These are phyloP conservation scores for Heracleum sosnowskyi DNA, from an alignment of 129 eudicot species.

Conservation along the genomic window DNA sequence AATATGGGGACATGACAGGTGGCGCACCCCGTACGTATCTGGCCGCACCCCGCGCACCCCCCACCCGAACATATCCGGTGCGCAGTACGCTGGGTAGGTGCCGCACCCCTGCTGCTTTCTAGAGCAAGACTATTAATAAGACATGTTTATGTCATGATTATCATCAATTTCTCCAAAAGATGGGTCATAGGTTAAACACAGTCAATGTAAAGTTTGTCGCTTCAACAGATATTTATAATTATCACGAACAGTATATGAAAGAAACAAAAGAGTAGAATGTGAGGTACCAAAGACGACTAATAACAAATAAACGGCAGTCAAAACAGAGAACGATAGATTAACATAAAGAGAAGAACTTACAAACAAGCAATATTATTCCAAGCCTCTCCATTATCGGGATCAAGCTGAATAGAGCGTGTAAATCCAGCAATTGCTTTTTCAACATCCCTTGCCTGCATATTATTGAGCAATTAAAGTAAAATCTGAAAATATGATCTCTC, in stretches of 20 bases:
- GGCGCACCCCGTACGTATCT: too few species aligned
- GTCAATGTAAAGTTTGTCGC: not conserved
- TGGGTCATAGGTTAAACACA: not conserved
- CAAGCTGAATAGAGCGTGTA: conserved; percentile 84
- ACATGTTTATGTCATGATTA: not conserved
- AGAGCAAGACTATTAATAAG: not conserved
- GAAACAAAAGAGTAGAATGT: not conserved
- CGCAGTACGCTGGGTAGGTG: too few species aligned
- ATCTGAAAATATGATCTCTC: not conserved
- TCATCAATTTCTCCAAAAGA: not conserved
- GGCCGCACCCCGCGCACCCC: too few species aligned
- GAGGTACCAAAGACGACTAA: not conserved
- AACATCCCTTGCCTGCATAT: conserved; percentile 49
- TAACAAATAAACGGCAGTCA: not conserved
- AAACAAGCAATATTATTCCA: conserved; percentile 95
- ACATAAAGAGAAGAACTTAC: conserved; percentile 19
- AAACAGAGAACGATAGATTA: not conserved
- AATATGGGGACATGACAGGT: too few species aligned
- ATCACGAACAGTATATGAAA: not conserved
- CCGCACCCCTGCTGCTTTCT: too few species aligned
- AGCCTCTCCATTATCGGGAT: conserved; percentile 97
- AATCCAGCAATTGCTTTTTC: conserved; percentile 78
- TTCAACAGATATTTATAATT: not conserved
- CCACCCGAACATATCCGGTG: too few species aligned
- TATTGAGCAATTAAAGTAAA: not conserved